These are phyloP conservation scores for Magnaporthales sp. DNA, from an alignment of 2,329 filamentous ascomycete species.

Conservation along the genomic window DNA sequence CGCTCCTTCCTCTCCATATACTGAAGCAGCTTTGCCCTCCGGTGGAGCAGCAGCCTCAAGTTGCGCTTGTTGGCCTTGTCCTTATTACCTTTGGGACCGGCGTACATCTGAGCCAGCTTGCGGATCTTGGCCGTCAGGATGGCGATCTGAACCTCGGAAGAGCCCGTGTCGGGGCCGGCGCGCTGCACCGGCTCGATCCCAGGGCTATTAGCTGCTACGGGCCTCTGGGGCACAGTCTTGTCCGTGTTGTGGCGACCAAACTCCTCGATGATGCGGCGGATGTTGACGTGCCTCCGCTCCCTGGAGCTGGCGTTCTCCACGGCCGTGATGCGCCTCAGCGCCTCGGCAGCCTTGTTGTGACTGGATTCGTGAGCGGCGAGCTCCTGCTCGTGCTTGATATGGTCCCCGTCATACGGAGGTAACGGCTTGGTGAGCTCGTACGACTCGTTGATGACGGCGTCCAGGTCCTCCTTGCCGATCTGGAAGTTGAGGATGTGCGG, in stretches of 20 bases:
- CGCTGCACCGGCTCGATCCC: constrained; percentile 38
- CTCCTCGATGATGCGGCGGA: constrained; percentile 72
- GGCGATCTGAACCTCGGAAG: constrained; percentile 93
- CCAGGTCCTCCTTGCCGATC: constrained; percentile 58
- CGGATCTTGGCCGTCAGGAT: constrained; percentile 93
- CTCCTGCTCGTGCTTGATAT: constrained; percentile 17
- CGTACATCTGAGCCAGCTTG: constrained; percentile 63
- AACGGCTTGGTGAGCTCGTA: constrained; percentile 57
- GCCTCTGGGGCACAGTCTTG: constrained; percentile 52
- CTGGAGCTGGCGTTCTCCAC: constrained; percentile 70
- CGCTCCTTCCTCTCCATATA: constrained; percentile 87
- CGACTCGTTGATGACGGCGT: constrained; percentile 57
- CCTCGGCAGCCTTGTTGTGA: constrained; percentile 64
- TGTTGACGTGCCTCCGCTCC: constrained; percentile 74
- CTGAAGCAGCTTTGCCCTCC: constrained; percentile 75
- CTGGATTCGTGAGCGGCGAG: constrained; percentile 36
- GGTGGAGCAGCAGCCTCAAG: constrained; percentile 75
- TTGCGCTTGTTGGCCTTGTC: constrained; percentile 96
- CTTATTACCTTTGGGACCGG: constrained; percentile 59
- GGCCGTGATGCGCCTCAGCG: constrained; percentile 69
- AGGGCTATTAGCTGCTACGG: constrained; percentile 33
- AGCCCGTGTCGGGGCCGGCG: constrained; percentile 87
- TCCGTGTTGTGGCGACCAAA: constrained; percentile 94
- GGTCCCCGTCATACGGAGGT: constrained; percentile 25
- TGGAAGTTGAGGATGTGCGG: constrained; percentile 64